These are phyloP conservation scores for Termitomyces sp. DNA, from an alignment of 768 basidiomycete genomes.

Conservation along the genomic window DNA sequence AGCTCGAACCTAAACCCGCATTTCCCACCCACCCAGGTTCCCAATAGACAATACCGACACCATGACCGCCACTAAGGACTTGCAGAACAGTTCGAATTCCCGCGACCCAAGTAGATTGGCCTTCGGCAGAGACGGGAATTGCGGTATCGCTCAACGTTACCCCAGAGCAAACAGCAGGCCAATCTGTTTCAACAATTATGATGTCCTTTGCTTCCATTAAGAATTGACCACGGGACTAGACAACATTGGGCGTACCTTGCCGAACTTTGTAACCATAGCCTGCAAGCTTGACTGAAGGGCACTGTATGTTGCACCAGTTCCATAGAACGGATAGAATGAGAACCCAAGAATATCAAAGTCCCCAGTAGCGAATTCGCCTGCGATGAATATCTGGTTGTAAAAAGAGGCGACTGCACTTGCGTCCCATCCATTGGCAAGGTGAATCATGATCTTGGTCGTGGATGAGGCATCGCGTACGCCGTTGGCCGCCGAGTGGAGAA, in stretches of 20 bases:
- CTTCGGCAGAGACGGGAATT: constrained; percentile 42
- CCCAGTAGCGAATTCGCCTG: constrained; percentile 40
- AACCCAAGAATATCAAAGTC: constrained; percentile 59
- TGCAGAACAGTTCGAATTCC: constrained; percentile 43
- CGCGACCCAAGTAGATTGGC: constrained; percentile 49
- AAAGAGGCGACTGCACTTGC: constrained; percentile 37
- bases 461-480: constrained; percentile 48
- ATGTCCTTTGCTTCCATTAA: constrained; percentile 29
- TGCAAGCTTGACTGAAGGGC: constrained; percentile 47
- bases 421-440: constrained; percentile 63
- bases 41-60: constrained; percentile 54
- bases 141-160: constrained; percentile 38
- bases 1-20: constrained; percentile 38
- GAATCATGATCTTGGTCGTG: constrained; percentile 45
- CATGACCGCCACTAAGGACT: constrained; percentile 42
- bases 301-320: constrained; percentile 47
- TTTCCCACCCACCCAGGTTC: constrained; percentile 63
- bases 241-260: constrained; percentile 33
- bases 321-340: constrained; percentile 65
- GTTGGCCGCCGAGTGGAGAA: constrained; percentile 53
- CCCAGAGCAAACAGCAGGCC: constrained; percentile 47
- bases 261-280: constrained; percentile 39
- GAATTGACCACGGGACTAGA: not conserved
- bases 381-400: constrained; percentile 46
- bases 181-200: constrained; percentile 62